Base-by-base conservation (phyloP, 192 early-diverging fungal species). In the Spizellomyces punctatus region DNA sequence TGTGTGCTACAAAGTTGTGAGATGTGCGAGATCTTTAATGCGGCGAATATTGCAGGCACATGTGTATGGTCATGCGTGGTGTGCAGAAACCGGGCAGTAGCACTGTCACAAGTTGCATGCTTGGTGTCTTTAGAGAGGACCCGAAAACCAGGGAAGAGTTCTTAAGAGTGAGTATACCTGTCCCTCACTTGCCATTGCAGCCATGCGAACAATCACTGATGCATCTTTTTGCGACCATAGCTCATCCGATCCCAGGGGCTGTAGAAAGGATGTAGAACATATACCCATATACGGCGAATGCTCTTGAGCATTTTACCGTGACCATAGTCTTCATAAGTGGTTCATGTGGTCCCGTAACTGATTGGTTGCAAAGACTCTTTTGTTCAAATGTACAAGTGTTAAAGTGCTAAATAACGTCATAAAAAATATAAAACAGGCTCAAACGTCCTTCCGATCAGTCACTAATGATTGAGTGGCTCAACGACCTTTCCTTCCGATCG, bases 61-160 rank as follows among this genome's bases (percentile, higher is more conserved):
- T 94, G 76, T 98, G 96, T 82, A 98, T 98, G 96, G 91, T 93
- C 21, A 96, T 96, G 96, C 88, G 96, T 16, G 96, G 96, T 16
- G 96, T 96, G 19, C 90, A 98, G 75, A 99, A 99, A 83, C 93
- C 96, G 6, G 94, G 96, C n/a, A 92, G 91, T 73, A 85, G 84
- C 64, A 99, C 98, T 19, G 89, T 97, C 36, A 99, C 98, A 19
- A 91, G 89, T 64, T 95, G 90, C 68, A 99, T 98, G 94, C 82
- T 98, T 60, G 98, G 98, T 63, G 85, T 87, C 45, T 99, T 99
- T 83, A 81, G 95, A 49, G 84, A 93, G 41, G 90, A 95, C 52
- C 91, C 89, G 52, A 93, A 93, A 83, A 98, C 96, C 19, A 83
- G 96, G 56, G 96, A 99, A 64, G 98, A 99, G 79, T 99, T 98